phyloP scores from a whole-genome alignment of 2,329 filamentous ascomycete genomes.

The Lachnellula occidentalis region DNA sequence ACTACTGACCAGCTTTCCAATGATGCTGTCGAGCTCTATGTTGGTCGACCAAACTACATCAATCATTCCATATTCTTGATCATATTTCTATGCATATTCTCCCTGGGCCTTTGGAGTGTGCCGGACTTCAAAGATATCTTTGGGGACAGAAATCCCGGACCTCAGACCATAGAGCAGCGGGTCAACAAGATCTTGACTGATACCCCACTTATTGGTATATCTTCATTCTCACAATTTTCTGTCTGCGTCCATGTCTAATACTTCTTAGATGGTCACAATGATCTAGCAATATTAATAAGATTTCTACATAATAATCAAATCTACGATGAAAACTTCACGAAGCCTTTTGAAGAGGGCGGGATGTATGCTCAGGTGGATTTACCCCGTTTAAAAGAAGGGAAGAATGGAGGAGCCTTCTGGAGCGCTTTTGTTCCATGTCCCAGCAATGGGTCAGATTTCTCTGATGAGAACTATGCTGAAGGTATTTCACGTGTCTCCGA shows the following conservation, averaged over 20 bases:
- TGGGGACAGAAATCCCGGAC: slow-evolving; percentile 8
- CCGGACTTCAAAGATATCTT: slow-evolving; percentile 6
- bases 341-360: slow-evolving; percentile 66
- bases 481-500: slow-evolving; percentile 39
- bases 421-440: slow-evolving; percentile 80
- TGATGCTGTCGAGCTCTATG: background rate
- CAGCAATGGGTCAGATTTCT: slow-evolving; percentile 64
- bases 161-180: slow-evolving; percentile 29
- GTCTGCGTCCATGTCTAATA: background rate
- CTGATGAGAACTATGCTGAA: slow-evolving; percentile 62
- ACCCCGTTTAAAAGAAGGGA: slow-evolving; percentile 64
- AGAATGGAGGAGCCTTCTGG: slow-evolving; percentile 87
- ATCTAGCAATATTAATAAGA: slow-evolving; percentile 72
- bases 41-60: background rate
- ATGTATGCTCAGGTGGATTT: slow-evolving; percentile 72
- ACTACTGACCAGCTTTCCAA: background rate
- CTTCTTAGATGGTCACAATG: slow-evolving; percentile 75
- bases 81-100: slow-evolving; percentile 13
- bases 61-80: background rate
- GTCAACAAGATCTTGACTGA: slow-evolving; percentile 39
- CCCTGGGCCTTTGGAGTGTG: background rate
- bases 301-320: slow-evolving; percentile 68
- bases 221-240: background rate
- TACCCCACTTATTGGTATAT: slow-evolving; percentile 43
- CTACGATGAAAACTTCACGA: slow-evolving; percentile 66